Percentiles rank a stretch among this genome's conserved stretches.
phyloP scores from a whole-genome alignment of 805 yeast genomes.

The Danielia reshetovae region DNA sequence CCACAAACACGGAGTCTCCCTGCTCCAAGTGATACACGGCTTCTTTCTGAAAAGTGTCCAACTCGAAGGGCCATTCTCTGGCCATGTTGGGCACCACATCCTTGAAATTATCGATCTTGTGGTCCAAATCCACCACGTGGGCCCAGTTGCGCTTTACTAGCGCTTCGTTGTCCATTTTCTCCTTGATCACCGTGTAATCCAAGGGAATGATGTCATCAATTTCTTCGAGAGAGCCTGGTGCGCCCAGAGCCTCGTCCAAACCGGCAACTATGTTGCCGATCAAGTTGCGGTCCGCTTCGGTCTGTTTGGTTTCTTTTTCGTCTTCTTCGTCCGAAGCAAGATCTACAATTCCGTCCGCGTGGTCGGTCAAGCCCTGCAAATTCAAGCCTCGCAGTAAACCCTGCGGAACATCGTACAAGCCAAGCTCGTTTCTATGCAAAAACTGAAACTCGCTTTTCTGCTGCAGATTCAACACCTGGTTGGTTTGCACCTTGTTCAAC shows the following conservation, averaged over 20 bases:
- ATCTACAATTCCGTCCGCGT: constrained; percentile 5
- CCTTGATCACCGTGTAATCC: constrained; percentile 26
- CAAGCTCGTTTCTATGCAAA: constrained; percentile 64
- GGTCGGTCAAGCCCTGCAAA: constrained; percentile 13
- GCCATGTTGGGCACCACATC: constrained; percentile 94
- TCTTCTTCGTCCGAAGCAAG: constrained; percentile 8
- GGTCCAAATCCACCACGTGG: constrained; percentile 85
- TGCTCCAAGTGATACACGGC: constrained; percentile 95
- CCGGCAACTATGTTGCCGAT: not conserved
- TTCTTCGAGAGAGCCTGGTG: constrained; percentile 27
- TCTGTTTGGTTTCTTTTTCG: constrained; percentile 5
- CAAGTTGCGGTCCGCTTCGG: not conserved
- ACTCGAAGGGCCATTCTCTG: constrained; percentile 87
- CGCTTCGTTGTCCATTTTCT: constrained; percentile 21
- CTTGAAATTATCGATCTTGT: constrained; percentile 74
- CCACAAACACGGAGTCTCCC: constrained; percentile 97
- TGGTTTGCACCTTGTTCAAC: constrained; percentile 18
- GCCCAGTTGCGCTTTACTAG: constrained; percentile 74
- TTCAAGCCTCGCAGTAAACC: constrained; percentile 74
- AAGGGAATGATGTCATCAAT: constrained; percentile 41
- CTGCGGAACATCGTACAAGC: constrained; percentile 78
- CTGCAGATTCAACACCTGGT: constrained; percentile 12
- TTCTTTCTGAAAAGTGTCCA: constrained; percentile 94
- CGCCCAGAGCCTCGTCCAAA: not conserved
- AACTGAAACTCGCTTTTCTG: constrained; percentile 19